These are phyloP conservation scores for Tricholoma terreum DNA, from an alignment of 768 basidiomycete genomes.

Conservation along the genomic window DNA sequence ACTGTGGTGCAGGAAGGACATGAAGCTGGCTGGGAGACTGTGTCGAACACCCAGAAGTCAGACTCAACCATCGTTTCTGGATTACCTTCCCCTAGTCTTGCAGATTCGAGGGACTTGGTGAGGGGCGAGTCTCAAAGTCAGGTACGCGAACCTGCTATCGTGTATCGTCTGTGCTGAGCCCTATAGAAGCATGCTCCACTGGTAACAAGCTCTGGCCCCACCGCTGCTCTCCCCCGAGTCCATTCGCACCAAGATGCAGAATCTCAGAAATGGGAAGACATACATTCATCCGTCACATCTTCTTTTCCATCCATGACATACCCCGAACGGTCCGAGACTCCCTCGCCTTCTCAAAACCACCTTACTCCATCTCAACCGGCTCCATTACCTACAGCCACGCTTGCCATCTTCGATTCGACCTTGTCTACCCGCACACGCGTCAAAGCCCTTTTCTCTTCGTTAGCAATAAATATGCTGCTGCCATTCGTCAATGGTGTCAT, in stretches of 20 bases:
- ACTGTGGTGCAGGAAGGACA: slow-evolving; percentile 10
- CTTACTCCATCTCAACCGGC: slow-evolving; percentile 20
- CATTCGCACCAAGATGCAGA: slow-evolving; percentile 37
- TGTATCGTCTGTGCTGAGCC: not conserved
- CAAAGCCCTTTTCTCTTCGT: slow-evolving; percentile 64
- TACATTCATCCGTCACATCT: slow-evolving; percentile 54
- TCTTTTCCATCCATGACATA: slow-evolving; percentile 83
- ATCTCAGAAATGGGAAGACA: slow-evolving; percentile 72
- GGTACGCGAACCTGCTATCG: slow-evolving; percentile 16
- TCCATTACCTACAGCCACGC: slow-evolving; percentile 48
- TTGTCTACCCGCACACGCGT: slow-evolving; percentile 66
- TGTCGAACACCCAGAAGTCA: slow-evolving; percentile 21
- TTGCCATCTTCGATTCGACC: slow-evolving; percentile 67
- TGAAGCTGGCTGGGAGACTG: slow-evolving; percentile 38
- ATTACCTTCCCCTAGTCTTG: slow-evolving; percentile 33
- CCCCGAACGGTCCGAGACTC: slow-evolving; percentile 58
- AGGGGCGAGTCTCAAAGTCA: slow-evolving; percentile 35
- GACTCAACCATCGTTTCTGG: slow-evolving; percentile 18
- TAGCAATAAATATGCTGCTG: slow-evolving; percentile 81
- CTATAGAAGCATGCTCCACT: slow-evolving; percentile 5
- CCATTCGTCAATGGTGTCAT: slow-evolving; percentile 94
- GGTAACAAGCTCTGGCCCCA: slow-evolving; percentile 14
- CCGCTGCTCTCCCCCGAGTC: slow-evolving; percentile 24
- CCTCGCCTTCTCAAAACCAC: slow-evolving; percentile 36
- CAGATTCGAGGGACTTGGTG: slow-evolving; percentile 38